Percentiles rank a stretch among this genome's conserved stretches.
phyloP scores from a whole-genome alignment of 768 basidiomycete species.

The Tubosaeta sp. region DNA sequence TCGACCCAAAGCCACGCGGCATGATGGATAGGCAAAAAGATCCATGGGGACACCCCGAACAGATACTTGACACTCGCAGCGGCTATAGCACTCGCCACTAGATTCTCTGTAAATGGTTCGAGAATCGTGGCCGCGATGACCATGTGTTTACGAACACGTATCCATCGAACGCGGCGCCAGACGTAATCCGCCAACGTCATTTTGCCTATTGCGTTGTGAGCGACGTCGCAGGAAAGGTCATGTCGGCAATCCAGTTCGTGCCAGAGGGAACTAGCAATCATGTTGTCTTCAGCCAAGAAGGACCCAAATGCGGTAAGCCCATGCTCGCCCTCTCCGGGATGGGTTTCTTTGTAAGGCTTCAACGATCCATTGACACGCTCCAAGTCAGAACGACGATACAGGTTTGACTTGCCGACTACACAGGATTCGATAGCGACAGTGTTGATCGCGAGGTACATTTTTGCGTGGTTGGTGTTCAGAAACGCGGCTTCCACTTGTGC shows the following conservation, averaged over 20 bases:
- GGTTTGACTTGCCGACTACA: constrained; percentile 93
- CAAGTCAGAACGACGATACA: constrained; percentile 88
- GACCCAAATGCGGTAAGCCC: constrained; percentile 81
- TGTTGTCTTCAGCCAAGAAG: constrained; percentile 97
- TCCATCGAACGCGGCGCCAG: constrained; percentile 90
- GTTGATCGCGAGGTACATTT: constrained; percentile 97
- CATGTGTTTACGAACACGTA: constrained; percentile 95
- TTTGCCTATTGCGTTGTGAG: constrained; percentile 81
- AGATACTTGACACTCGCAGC: constrained; percentile 50
- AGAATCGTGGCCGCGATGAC: constrained; percentile 77
- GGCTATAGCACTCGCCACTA: constrained; percentile 65
- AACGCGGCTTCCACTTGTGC: constrained; percentile 89
- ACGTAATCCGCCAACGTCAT: constrained; percentile 86
- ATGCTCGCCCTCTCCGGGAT: constrained; percentile 19
- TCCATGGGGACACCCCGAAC: constrained; percentile 47
- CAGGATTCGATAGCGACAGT: constrained; percentile 87
- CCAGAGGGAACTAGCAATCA: constrained; percentile 91
- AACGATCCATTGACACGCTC: constrained; percentile 68
- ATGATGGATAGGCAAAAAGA: constrained; percentile 59
- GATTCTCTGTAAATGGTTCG: constrained; percentile 90
- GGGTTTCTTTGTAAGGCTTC: constrained; percentile 37
- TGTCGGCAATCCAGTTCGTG: constrained; percentile 88
- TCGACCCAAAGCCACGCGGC: constrained; percentile 73
- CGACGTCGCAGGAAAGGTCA: constrained; percentile 87
- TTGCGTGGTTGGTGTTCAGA: constrained; percentile 95